Base-by-base conservation (phyloP, 2,329 filamentous ascomycete species). In the Fusarium sp. region DNA sequence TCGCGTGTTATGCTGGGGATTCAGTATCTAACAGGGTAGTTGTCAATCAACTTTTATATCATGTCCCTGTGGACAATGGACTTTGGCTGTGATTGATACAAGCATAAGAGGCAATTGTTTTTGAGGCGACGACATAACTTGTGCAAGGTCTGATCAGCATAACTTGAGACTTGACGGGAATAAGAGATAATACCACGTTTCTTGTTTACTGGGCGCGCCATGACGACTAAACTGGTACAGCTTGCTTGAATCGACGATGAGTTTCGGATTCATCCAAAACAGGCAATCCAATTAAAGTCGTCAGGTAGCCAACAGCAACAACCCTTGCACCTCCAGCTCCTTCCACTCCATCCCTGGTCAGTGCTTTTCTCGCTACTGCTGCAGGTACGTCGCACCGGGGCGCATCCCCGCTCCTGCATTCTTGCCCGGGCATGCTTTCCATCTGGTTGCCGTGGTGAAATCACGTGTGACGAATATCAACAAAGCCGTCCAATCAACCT, bases 381-480 rank as follows among this genome's bases (percentile, higher is more conserved):
- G 64, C 64, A 67, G 64, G 63, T 58, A 66, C 63, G 63, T 66
- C 57, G 58, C 45, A 46, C 57, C 58, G 19, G 19, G 19, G 19
- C 24, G 10, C 29, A 11, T 31, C 49, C 61, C 57, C 61, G 43
- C 58, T 53, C 45, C 53, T 60, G 41, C 53, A 24, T 41, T 39
- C 49, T 32, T 42, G 19, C 19, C 19, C 19, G 3, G 19, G 19
- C 19, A 19, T 15, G 39, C 32, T 28, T 48, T 26, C 28, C 29
- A 28, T 50, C 49, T 58, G 57, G 72, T 74, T 74, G 72, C 72
- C 49, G 67, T 74, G 72, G 72, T 73, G 72, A 73, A 70, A 64
- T 73, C 71, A 74, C 72, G 71, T 73, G 72, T 45, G 26, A 42
- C 48, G 43, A 34, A 61, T 57, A 69, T 67, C 69, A 74, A 72